Conservation (phyloP, 352 stramenopile genomes). For the Phytophthora tubulina region DNA sequence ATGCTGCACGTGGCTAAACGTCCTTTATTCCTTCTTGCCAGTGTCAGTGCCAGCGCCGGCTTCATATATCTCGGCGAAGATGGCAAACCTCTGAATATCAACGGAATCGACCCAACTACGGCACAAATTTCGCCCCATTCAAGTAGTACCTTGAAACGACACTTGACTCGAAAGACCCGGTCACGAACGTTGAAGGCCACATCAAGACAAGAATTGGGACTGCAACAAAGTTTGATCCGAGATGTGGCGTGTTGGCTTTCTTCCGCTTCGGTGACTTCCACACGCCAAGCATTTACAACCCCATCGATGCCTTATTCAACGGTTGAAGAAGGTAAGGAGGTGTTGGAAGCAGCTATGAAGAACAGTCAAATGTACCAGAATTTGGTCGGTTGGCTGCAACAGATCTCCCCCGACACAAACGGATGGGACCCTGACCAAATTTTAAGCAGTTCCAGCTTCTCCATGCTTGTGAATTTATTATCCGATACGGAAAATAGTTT, state of each 20-base stretch:
- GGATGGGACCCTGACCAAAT: slow-evolving; percentile 59
- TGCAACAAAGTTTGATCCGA: slow-evolving; percentile 76
- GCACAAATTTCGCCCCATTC: not conserved
- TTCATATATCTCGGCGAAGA: slow-evolving; percentile 66
- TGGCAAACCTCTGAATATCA: slow-evolving; percentile 8
- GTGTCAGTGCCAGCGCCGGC: slow-evolving; percentile 61
- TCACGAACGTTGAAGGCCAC: slow-evolving; percentile 44
- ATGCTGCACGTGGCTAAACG: slow-evolving; percentile 64
- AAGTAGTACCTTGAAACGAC: slow-evolving; percentile 22
- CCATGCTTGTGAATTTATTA: slow-evolving; percentile 68
- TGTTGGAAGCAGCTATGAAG: slow-evolving; percentile 23
- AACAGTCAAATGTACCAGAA: slow-evolving; percentile 50
- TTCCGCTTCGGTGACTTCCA: slow-evolving; percentile 65
- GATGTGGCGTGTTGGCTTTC: slow-evolving; percentile 78
- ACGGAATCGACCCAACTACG: slow-evolving; percentile 5
- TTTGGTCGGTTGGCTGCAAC: slow-evolving; percentile 57
- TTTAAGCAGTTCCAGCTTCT: slow-evolving; percentile 70
- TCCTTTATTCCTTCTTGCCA: slow-evolving; percentile 62
- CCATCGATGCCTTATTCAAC: slow-evolving; percentile 22
- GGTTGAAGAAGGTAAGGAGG: slow-evolving; percentile 24
- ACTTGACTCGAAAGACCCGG: slow-evolving; percentile 26
- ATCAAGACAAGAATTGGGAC: slow-evolving; percentile 65
- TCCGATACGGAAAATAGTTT: slow-evolving; percentile 42
- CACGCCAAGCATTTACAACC: slow-evolving; percentile 63
- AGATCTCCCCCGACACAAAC: slow-evolving; percentile 42